phyloP scores from a whole-genome alignment of 176 grass and related monocot genomes.

The Juncus effusus region DNA sequence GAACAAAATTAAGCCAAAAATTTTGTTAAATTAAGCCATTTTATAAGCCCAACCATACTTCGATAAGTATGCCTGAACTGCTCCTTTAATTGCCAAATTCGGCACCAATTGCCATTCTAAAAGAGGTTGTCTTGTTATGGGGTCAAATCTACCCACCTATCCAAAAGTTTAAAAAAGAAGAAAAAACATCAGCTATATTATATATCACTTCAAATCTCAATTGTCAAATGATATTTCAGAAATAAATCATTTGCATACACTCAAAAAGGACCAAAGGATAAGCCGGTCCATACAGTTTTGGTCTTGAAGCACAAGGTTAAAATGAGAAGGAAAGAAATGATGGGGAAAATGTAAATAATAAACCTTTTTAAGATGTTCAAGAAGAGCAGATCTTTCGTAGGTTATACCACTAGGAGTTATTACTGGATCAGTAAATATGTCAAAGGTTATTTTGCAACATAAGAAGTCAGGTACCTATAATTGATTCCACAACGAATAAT shows the following conservation, averaged over 20 bases:
- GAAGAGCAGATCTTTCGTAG: conserved; percentile 65
- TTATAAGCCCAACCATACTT: conserved; percentile 85
- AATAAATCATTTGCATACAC: not conserved
- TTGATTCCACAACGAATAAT: conserved; percentile 1
- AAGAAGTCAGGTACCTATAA: conserved; percentile 74
- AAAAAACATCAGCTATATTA: not conserved
- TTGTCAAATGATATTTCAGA: not conserved
- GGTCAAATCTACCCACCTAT: conserved; percentile 78
- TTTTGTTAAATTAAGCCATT: conserved; percentile 32
- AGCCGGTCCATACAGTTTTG: not conserved
- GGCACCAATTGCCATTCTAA: conserved; percentile 62
- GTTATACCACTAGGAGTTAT: conserved; percentile 87
- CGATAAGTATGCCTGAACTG: conserved; percentile 62
- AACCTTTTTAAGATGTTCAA: conserved; percentile 74
- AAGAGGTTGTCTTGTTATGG: conserved; percentile 52
- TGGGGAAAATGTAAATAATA: too few relatives aligned
- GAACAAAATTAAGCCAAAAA: too few relatives aligned
- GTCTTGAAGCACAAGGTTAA: conserved; percentile 1
- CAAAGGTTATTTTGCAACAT: conserved; percentile 79
- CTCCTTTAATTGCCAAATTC: conserved; percentile 80
- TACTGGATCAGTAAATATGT: conserved; percentile 85
- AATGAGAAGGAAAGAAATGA: not conserved
- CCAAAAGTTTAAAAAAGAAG: not conserved
- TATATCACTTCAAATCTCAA: not conserved
- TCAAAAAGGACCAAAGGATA: not conserved